Evolutionary conservation across 2,329 filamentous ascomycete genomes (phyloP).

Genomic region (Diaporthe helianthi): DNA sequence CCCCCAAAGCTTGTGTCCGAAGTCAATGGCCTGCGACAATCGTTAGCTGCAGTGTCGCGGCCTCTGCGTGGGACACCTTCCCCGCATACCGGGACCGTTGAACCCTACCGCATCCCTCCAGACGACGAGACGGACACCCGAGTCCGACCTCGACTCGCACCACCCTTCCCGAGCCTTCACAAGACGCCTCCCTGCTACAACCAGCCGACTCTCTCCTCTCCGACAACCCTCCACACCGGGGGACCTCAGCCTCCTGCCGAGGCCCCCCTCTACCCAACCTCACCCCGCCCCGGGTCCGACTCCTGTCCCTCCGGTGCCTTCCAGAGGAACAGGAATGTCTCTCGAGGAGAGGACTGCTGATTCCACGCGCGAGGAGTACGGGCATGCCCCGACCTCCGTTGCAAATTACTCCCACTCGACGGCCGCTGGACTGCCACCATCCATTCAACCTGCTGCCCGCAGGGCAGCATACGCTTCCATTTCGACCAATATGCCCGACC

Average conservation of each 20-base stretch:
- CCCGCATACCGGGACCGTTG: conserved; percentile 42
- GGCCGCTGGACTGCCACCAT: conserved; percentile 22
- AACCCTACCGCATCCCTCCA: conserved; percentile 11
- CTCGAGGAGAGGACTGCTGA: conserved; percentile 27
- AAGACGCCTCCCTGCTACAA: background rate
- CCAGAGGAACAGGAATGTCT: conserved; percentile 39
- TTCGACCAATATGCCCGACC: conserved; percentile 39
- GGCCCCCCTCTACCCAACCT: conserved; percentile 33
- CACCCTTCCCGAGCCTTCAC: background rate
- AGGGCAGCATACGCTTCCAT: conserved; percentile 31
- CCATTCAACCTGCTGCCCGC: conserved; percentile 14
- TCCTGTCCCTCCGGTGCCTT: background rate
- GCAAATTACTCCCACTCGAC: conserved; percentile 28
- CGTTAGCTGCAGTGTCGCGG: conserved; percentile 62
- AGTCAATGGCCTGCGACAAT: conserved; percentile 65
- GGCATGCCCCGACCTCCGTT: conserved; percentile 39
- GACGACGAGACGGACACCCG: conserved; percentile 13
- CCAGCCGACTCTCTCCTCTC: background rate
- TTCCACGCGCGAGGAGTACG: conserved; percentile 43
- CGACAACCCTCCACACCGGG: background rate
- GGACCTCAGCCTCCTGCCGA: conserved; percentile 37
- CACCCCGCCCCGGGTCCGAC: background rate
- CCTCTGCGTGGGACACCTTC: conserved; percentile 47
- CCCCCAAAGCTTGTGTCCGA: conserved; percentile 32
- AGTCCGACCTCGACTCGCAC: conserved; percentile 23